Evolutionary conservation across 305 asterid species (phyloP).

Genomic region (Fraxinus paxiana): DNA sequence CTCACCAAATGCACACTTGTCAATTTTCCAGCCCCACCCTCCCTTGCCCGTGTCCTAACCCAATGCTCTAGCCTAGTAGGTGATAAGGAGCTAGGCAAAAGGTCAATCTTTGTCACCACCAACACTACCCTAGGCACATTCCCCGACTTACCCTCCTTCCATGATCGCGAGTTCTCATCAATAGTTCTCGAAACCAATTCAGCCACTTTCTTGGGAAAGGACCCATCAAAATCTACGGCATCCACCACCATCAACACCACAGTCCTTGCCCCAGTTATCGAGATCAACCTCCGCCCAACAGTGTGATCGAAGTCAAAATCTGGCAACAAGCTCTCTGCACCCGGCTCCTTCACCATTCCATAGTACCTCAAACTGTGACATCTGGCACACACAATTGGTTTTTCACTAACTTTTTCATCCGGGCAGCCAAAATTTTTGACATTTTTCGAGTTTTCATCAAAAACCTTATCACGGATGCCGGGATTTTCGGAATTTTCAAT

Average conservation of each 20-base stretch:
- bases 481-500: constrained; percentile 23
- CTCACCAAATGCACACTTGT: constrained; percentile 78
- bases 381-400: constrained; percentile 69
- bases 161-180: constrained; percentile 56
- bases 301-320: constrained; percentile 86
- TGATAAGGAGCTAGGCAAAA: constrained; percentile 73
- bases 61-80: constrained; percentile 83
- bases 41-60: constrained; percentile 79
- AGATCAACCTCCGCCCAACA: constrained; percentile 70
- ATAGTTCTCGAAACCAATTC: constrained; percentile 50
- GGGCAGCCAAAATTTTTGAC: constrained; percentile 17
- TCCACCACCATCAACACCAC: constrained; percentile 78
- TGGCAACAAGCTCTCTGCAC: constrained; percentile 68
- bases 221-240: constrained; percentile 81
- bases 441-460: constrained; percentile 31
- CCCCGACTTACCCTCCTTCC: constrained; percentile 86
- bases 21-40: constrained; percentile 62
- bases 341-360: constrained; percentile 58
- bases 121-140: constrained; percentile 67
- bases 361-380: constrained; percentile 78
- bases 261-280: constrained; percentile 53
- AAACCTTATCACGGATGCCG: constrained; percentile 27
- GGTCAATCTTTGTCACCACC: constrained; percentile 79
- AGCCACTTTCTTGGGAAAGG: constrained; percentile 77
- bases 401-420: constrained; percentile 26